These are phyloP conservation scores for Nakazawaea wyomingensis DNA, from an alignment of 805 yeast species.

Conservation along the genomic window DNA sequence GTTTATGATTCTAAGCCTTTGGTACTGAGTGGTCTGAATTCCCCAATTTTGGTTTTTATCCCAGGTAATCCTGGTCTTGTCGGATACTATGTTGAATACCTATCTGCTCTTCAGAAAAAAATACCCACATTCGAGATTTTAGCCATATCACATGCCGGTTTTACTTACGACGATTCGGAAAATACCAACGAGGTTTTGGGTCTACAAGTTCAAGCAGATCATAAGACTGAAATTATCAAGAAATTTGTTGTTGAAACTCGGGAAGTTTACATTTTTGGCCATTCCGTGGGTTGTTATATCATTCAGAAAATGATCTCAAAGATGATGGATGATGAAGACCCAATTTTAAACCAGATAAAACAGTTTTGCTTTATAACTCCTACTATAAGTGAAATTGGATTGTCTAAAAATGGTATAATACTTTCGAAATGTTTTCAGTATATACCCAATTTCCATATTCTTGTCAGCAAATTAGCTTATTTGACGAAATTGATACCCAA, in stretches of 20 bases:
- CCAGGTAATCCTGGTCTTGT: conserved; percentile 80
- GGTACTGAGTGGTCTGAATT: conserved; percentile 8
- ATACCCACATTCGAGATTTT: conserved; percentile 46
- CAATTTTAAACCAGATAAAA: conserved; percentile 26
- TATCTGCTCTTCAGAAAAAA: conserved; percentile 35
- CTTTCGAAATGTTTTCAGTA: background rate
- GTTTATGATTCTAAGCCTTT: conserved; percentile 21
- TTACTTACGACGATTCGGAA: conserved; percentile 18
- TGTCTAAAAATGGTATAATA: conserved; percentile 19
- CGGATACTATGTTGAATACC: conserved; percentile 55
- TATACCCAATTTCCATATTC: conserved; percentile 5
- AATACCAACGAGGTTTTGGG: conserved; percentile 23
- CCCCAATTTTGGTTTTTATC: conserved; percentile 47
- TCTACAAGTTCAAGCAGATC: conserved; percentile 52
- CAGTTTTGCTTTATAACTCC: conserved; percentile 66
- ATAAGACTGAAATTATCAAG: conserved; percentile 48
- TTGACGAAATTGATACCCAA: conserved; percentile 4
- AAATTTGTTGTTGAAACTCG: conserved; percentile 24
- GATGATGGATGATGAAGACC: conserved; percentile 21
- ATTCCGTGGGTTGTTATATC: conserved; percentile 68
- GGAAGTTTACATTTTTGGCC: conserved; percentile 51
- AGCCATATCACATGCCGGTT: conserved; percentile 66
- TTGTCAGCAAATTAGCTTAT: conserved; percentile 16
- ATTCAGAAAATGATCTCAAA: conserved; percentile 44
- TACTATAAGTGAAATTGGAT: conserved; percentile 58